phyloP scores from a whole-genome alignment of 2,329 filamentous ascomycete species.

The Cytospora mali region DNA sequence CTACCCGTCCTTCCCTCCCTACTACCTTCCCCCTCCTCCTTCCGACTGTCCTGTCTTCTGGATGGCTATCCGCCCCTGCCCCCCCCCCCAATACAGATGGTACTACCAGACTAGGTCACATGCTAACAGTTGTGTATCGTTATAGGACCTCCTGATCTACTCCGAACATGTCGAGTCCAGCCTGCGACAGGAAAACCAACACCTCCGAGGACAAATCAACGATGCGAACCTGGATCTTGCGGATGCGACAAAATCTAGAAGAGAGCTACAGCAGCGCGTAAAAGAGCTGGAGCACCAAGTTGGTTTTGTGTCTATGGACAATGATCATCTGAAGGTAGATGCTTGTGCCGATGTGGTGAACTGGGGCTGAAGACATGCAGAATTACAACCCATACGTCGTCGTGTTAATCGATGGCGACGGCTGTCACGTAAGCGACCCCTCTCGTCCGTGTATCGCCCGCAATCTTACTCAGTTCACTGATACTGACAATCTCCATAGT shows the following conservation, averaged over 20 bases:
- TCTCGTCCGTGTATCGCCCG: slow-evolving; percentile 4
- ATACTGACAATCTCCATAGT: slow-evolving; percentile 44
- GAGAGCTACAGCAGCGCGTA: slow-evolving; percentile 54
- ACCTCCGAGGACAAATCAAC: slow-evolving; percentile 45
- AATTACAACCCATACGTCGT: slow-evolving; percentile 61
- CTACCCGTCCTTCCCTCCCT: too few relatives aligned
- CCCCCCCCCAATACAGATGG: background rate
- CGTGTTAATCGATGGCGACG: slow-evolving; percentile 65
- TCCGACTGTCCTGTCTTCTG: background rate
- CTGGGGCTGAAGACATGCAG: slow-evolving; percentile 39
- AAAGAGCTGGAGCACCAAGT: slow-evolving; percentile 43
- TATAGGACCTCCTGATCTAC: slow-evolving; percentile 53
- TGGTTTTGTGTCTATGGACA: slow-evolving; percentile 41
- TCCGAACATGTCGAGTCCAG: slow-evolving; percentile 47
- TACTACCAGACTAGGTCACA: background rate
- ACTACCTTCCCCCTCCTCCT: background rate
- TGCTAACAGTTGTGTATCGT: background rate
- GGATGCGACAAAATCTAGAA: slow-evolving; percentile 50
- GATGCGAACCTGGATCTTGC: slow-evolving; percentile 53
- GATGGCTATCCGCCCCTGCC: too few relatives aligned
- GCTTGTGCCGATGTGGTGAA: slow-evolving; percentile 26
- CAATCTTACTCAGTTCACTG: background rate
- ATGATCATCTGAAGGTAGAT: slow-evolving; percentile 51
- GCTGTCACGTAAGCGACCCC: slow-evolving; percentile 37
- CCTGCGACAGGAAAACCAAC: slow-evolving; percentile 48